Evolutionary conservation across 495 filamentous ascomycete species (phyloP), one percentile per base, ranked within the genome.

Genomic region (Daldinia concentrica): DNA sequence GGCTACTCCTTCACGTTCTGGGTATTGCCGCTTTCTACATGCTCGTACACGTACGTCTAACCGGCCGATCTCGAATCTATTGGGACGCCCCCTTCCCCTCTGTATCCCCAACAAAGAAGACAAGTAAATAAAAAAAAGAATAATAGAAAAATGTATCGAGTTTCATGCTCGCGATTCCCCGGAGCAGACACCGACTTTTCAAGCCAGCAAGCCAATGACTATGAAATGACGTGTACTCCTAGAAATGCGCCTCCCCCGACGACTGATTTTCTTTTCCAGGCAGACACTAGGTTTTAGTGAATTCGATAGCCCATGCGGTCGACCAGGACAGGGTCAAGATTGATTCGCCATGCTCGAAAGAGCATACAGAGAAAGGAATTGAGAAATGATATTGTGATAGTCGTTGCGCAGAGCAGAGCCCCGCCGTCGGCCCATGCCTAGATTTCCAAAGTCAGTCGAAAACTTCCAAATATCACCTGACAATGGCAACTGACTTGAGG

Each of bases 1-100:
- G 48, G 57, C 62, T 65, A 67, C n/a, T 43, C 62, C 41, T 39
- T 32, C 55, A 19, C 61, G 52, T 27, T 19, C 41, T 72, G 76
- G 66, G 74, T 68, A 77, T 77, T 77, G 71, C 69, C 76, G 58
- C 62, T 69, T 54, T 54, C 64, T 73, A 68, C 64, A 39, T 65
- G 39, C 61, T 61, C 56, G n/a, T 37, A 36, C 43, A 39, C 51
- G 24, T 73, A 39, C 51, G 24, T 73, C 66, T 73, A 66, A 66
- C 71, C 71, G 63, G 66, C 67, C 71, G 58, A 74, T 69, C 66
- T 75, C 48, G 32, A 69, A 67, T 74, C 66, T 73, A 74, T 63
- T 58, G 60, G 64, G 63, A 75, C 65, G 59, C 64, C 62, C 58
- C 36, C 60, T 19, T 37, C 30, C 36, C 17, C 58, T 59, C 45